A percentile compares a stretch with the other conserved stretches of the same genome.
phyloP scores from a whole-genome alignment of 805 yeast species.

The Maudiozyma serrabonitensis region DNA sequence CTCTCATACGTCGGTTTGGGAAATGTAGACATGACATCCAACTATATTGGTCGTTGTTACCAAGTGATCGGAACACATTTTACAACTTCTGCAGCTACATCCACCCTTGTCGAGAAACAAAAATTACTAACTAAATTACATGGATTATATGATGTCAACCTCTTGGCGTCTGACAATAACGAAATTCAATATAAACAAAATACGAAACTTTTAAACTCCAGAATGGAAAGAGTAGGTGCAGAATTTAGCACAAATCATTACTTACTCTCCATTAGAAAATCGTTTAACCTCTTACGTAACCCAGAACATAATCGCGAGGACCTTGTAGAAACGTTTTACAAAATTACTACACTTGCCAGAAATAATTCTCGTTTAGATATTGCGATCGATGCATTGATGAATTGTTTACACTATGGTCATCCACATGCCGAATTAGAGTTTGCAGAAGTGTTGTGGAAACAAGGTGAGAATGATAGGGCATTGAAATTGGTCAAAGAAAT shows the following conservation, averaged over 20 bases:
- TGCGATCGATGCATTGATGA: slow-evolving; percentile 63
- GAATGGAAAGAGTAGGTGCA: slow-evolving; percentile 33
- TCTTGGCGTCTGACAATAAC: slow-evolving; percentile 23
- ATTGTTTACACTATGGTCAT: slow-evolving; percentile 21
- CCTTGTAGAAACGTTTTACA: slow-evolving; percentile 44
- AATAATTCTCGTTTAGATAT: slow-evolving; percentile 59
- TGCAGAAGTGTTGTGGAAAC: slow-evolving; percentile 78
- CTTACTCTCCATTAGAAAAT: slow-evolving; percentile 48
- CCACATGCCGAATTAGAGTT: slow-evolving; percentile 58
- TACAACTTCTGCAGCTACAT: slow-evolving; percentile 36
- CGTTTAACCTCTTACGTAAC: slow-evolving; percentile 31
- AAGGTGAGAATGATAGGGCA: slow-evolving; percentile 82
- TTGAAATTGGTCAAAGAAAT: slow-evolving; percentile 45
- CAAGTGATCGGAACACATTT: slow-evolving; percentile 52
- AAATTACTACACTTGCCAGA: slow-evolving; percentile 56
- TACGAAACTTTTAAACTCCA: slow-evolving; percentile 14
- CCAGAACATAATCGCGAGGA: slow-evolving; percentile 19
- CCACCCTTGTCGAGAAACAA: slow-evolving; percentile 43
- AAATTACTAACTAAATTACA: slow-evolving; percentile 46
- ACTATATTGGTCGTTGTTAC: slow-evolving; percentile 43
- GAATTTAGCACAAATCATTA: slow-evolving; percentile 54
- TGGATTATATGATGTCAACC: slow-evolving; percentile 48
- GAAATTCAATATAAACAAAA: slow-evolving; percentile 9
- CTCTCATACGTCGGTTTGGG: slow-evolving; percentile 35
- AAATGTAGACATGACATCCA: slow-evolving; percentile 29